These are phyloP conservation scores for Begonia peltatifolia DNA, from an alignment of 306 rosid genomes.

Conservation along the genomic window DNA sequence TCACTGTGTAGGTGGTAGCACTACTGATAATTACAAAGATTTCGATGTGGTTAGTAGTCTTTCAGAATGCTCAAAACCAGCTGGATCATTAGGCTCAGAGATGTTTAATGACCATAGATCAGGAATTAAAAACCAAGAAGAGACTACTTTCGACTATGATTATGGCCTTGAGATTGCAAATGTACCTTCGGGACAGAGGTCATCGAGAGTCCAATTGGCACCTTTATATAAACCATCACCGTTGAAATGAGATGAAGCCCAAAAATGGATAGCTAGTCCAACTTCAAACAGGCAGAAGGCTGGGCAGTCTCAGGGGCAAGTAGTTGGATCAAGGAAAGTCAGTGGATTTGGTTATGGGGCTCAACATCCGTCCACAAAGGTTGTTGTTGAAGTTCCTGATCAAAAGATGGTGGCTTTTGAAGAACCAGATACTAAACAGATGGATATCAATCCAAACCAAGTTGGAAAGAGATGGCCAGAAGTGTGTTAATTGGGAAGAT, in stretches of 20 bases:
- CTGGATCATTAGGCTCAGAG: constrained; percentile 26
- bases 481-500: constrained; percentile 52
- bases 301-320: constrained; percentile 36
- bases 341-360: constrained; percentile 24
- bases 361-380: constrained; percentile 60
- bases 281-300: constrained; percentile 55
- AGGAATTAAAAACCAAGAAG: constrained; percentile 38
- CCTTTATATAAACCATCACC: constrained; percentile 85
- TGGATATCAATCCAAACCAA: constrained; percentile 64
- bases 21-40: constrained; percentile 62
- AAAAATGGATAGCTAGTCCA: constrained; percentile 96
- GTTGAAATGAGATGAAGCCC: constrained; percentile 97
- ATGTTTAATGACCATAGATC: constrained; percentile 30
- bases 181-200: constrained; percentile 54
- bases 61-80: constrained; percentile 40
- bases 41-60: constrained; percentile 76
- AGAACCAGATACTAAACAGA: constrained; percentile 85
- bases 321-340: constrained; percentile 31
- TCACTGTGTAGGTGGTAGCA: constrained; percentile 33
- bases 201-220: constrained; percentile 52
- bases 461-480: constrained; percentile 46
- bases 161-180: constrained; percentile 34
- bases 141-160: constrained; percentile 52
- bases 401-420: constrained; percentile 13
- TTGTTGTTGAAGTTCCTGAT: constrained; percentile 76